Percentiles rank a stretch among this genome's conserved stretches.
Conservation (phyloP, 139 green algal species). For the Tetradesmus lagerheimii region DNA sequence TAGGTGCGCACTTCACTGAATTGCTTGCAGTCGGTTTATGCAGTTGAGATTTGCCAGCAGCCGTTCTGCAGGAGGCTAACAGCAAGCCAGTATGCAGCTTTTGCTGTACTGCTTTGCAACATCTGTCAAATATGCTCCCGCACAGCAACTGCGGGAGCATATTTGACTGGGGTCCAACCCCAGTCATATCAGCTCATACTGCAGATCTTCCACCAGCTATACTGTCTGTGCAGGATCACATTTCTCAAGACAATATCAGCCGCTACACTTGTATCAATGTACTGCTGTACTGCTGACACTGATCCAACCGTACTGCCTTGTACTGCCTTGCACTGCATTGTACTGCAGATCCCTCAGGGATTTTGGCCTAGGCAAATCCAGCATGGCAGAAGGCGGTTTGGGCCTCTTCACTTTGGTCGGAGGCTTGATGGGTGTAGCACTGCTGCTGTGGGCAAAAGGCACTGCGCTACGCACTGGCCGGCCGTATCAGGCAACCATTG, state of each 20-base stretch:
- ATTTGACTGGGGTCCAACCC: too few species aligned
- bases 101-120: background rate
- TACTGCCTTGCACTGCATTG: conserved; percentile 27
- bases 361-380: conserved; percentile 86
- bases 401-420: conserved; percentile 88
- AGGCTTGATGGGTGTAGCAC: conserved; percentile 53
- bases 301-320: too few species aligned
- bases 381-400: conserved; percentile 83
- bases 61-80: background rate
- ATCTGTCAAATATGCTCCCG: too few species aligned
- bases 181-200: too few species aligned
- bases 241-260: too few species aligned
- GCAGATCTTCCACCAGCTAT: too few species aligned
- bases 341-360: conserved; percentile 81
- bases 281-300: background rate
- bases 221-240: too few species aligned
- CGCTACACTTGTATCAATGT: background rate
- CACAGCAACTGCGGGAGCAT: too few species aligned
- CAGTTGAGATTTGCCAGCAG: background rate
- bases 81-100: too few species aligned
- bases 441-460: conserved; percentile 59
- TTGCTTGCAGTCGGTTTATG: too few species aligned
- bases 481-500: conserved; percentile 82
- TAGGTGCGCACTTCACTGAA: background rate
- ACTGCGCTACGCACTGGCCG: conserved; percentile 58